Percentiles rank a stretch among this genome's conserved stretches.
Conservation (phyloP, 768 basidiomycete genomes). For the Austroboletus eburneus region DNA sequence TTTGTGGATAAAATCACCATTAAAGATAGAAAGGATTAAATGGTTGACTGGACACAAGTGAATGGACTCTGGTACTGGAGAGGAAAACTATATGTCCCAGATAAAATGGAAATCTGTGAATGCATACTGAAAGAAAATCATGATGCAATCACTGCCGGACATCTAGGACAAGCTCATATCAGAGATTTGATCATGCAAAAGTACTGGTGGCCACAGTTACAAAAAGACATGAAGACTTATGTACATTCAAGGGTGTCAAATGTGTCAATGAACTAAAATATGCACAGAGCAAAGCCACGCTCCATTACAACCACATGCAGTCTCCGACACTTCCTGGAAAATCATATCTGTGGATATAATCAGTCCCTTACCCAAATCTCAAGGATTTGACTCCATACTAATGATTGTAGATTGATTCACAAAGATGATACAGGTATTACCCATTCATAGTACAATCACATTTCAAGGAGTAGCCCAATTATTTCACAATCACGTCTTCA, state of each 20-base stretch:
- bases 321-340: background rate
- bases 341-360: background rate
- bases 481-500: no score
- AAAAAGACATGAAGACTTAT: background rate
- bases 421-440: no score
- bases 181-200: background rate
- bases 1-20: no score
- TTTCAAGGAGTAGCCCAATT: no score
- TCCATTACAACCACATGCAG: background rate
- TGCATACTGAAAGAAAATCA: background rate
- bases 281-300: background rate
- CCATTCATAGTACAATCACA: no score
- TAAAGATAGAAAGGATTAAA: no score
- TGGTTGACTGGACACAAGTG: no score
- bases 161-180: background rate
- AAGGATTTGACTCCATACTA: background rate
- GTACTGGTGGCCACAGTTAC: background rate
- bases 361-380: background rate
- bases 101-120: background rate
- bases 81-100: background rate
- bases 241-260: background rate
- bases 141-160: background rate
- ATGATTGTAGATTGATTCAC: background rate
- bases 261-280: background rate
- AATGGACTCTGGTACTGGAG: background rate